These are phyloP conservation scores for Coprinopsis strossmayeri DNA, from an alignment of 768 basidiomycete genomes.

Conservation along the genomic window DNA sequence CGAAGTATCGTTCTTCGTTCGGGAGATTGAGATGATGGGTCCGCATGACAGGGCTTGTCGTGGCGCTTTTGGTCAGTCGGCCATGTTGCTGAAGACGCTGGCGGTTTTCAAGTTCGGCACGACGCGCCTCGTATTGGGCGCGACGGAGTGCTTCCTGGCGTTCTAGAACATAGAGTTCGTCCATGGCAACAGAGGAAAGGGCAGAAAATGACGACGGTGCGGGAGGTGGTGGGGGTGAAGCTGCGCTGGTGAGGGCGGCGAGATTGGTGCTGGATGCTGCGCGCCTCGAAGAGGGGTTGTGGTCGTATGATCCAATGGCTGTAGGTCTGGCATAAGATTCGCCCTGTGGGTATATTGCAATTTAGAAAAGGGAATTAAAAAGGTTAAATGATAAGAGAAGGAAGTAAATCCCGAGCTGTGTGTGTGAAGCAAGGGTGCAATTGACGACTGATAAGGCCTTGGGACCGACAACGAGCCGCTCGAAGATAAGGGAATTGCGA, in stretches of 20 bases:
- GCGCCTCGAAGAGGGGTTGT: not conserved
- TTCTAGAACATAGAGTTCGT: conserved; percentile 86
- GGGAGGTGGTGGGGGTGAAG: conserved; percentile 16
- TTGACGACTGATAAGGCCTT: not conserved
- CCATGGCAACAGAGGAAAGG: conserved; percentile 73
- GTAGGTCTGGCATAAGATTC: conserved; percentile 57
- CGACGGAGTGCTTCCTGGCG: conserved; percentile 76
- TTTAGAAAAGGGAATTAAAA: conserved; percentile 6
- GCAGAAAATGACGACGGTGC: conserved; percentile 47
- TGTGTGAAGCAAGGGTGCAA: not conserved
- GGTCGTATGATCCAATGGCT: conserved; percentile 38
- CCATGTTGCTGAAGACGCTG: conserved; percentile 17
- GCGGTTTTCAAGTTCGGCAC: conserved; percentile 66
- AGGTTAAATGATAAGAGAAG: conserved; percentile 9
- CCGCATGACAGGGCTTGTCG: conserved; percentile 56
- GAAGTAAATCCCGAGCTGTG: not conserved
- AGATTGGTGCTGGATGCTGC: conserved; percentile 8
- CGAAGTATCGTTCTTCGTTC: conserved; percentile 36
- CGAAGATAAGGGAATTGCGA: conserved; percentile 12
- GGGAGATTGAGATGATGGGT: conserved; percentile 12
- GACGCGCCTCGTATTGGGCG: conserved; percentile 80
- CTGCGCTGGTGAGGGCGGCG: conserved; percentile 13
- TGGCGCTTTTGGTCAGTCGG: conserved; percentile 53
- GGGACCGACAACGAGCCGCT: conserved; percentile 6
- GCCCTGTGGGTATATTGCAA: conserved; percentile 22